Base-by-base conservation (phyloP, 352 stramenopile genomes). In the Phytophthora podocarpi region DNA sequence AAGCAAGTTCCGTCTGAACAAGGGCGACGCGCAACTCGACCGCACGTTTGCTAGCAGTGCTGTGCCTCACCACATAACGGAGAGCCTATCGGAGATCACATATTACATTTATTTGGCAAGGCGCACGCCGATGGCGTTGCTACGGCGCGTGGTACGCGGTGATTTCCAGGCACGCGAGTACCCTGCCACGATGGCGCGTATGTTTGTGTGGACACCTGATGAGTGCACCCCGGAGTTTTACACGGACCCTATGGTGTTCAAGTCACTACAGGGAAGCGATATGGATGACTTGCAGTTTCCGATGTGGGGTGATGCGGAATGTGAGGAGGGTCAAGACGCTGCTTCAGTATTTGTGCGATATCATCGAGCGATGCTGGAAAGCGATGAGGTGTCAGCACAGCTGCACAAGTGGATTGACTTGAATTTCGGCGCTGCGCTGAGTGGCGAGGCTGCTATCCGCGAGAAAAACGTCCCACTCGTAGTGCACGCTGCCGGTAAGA, bases 161-260 rank as follows among this genome's bases (percentile, higher is more conserved):
- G 92, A 97, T 49, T 98, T 99, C 54, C 85, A 98, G 57, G 66
- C 93, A 5, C 89, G 94, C 54, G 94, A 99, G 62, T 99, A 99
- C 59, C 96, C 96, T 1, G 75, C 81, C 1, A 96, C 85, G 2
- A 85, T 99, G 49, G 59, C 69, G 37, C 85, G 91, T 2, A 86
- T 99, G 74, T 98, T 90, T 68, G 74, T 93, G 36, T 99, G 93
- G 92, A 98, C 93, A 8, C 96, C 96, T 0, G 96, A 99, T 48
- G 96, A 99, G 65, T 98, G 93, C 55, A 98, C 98, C 52, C 89
- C 93, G 11, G 96, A 98, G 66, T 98, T 98, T 64, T 99, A 90
- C 70, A 83, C 70, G 1, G 93, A 98, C 45, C 23, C 89, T 13
- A 67, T 53, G 1, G 86, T 97, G 0, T 98, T 98, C 40, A 61